Conservation (phyloP, 208 protist species). For the Porcisia deanei region DNA sequence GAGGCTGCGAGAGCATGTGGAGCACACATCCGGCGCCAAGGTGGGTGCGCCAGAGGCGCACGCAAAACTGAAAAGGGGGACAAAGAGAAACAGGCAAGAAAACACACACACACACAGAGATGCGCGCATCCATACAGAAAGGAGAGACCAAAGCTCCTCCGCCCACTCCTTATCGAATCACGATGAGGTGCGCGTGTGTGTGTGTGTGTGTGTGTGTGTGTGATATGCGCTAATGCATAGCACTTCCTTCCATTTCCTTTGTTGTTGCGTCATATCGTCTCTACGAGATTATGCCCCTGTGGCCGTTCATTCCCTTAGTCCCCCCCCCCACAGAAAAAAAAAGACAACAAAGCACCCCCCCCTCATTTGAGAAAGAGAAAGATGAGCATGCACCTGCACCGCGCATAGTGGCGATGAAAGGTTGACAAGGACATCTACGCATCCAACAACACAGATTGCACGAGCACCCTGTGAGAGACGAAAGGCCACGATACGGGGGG, state of each 20-base stretch:
- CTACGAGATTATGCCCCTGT: not conserved
- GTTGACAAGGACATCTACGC: not conserved
- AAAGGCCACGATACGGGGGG: not conserved
- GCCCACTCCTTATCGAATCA: not conserved
- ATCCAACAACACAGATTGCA: not conserved
- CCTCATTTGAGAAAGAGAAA: not conserved
- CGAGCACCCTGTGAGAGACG: not conserved
- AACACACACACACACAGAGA: not conserved
- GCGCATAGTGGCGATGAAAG: not conserved
- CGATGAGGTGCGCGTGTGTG: not conserved
- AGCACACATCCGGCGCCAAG: not conserved
- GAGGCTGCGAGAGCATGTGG: not conserved
- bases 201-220: not conserved
- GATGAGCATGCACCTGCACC: not conserved
- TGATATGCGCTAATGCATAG: not conserved
- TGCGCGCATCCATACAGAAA: not conserved
- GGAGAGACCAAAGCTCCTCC: not conserved
- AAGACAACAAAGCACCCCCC: not conserved
- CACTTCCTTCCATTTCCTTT: not conserved
- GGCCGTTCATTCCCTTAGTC: not conserved
- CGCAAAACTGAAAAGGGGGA: not conserved
- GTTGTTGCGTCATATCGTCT: not conserved
- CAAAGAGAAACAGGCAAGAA: not conserved
- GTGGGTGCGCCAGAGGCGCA: not conserved
- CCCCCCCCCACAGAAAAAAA: not conserved